These are phyloP conservation scores for Excoecaria agallocha DNA, from an alignment of 345 rosid species.

Conservation along the genomic window DNA sequence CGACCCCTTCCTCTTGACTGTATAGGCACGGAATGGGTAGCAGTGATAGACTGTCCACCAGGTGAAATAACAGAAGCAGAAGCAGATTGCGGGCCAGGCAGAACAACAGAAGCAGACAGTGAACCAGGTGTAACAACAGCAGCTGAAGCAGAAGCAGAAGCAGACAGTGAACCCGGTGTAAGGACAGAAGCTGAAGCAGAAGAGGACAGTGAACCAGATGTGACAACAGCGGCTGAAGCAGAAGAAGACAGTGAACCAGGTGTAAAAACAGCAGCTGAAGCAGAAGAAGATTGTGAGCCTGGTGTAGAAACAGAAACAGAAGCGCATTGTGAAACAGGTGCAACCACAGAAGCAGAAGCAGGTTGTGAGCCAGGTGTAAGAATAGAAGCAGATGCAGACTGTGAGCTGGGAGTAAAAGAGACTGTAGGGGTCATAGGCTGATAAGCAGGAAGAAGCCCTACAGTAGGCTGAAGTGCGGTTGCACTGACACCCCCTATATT, in stretches of 20 bases:
- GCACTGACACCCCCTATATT: conserved; percentile 23
- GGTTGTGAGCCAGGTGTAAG: background rate
- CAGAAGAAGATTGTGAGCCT: background rate
- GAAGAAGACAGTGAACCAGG: background rate
- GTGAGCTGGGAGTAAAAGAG: conserved; percentile 32
- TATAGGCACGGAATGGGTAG: conserved; percentile 22
- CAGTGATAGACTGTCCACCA: conserved; percentile 34
- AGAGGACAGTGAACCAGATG: no score
- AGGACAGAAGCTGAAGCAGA: background rate
- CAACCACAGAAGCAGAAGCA: background rate
- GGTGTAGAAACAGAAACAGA: conserved; percentile 18
- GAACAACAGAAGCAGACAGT: background rate
- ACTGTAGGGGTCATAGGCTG: conserved; percentile 27
- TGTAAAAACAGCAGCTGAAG: conserved; percentile 19
- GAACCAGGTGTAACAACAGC: no score
- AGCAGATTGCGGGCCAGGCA: background rate
- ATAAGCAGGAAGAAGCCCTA: conserved; percentile 26
- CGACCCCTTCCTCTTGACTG: conserved; percentile 36
- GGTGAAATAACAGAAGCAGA: conserved; percentile 14
- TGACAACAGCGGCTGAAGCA: no score
- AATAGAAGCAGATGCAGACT: conserved; percentile 21
- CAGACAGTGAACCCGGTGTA: background rate
- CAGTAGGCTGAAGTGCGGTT: conserved; percentile 24
- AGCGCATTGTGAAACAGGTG: conserved; percentile 34
- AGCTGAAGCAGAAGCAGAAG: no score